Evolutionary conservation across 306 rosid species (phyloP), one percentile per base, ranked within the genome.

Genomic region (Medicago arabica): DNA sequence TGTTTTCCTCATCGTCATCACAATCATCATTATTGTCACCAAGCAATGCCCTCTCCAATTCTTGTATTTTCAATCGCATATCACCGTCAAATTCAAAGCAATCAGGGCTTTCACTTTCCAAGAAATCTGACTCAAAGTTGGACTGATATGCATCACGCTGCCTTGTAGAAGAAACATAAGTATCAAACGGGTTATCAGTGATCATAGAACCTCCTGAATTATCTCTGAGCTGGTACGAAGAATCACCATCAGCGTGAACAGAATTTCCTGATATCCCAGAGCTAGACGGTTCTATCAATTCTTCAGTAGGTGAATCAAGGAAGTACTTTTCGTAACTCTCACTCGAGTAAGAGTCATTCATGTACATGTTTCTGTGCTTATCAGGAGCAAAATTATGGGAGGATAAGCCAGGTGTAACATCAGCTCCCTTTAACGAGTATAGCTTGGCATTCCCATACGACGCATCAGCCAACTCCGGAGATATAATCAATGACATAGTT

Each of bases 271-370:
- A 88, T 53, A 85, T 43, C 49, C 88, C 82, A 53, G 96, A 88
- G 73, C 84, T 76, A 34, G 96, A 87, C 17, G 87, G 87, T 72
- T 85, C 89, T 44, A 40, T 49, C 51, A 83, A 72, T 69, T 86
- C 98, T 75, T 88, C 96, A 1, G 80, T 71, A 7, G 98, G 91
- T 34, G 92, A 94, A 79, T 90, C 92, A 18, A 69, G 90, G 79
- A 91, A 91, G 82, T 89, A 86, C 83, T 93, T 93, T 65, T 90
- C 97, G 47, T 88, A 91, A 75, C 89, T 91, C 88, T 91, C 91
- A 39, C 82, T 80, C 73, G 83, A 69, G 83, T 83, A 85, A 47
- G 97, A 82, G 73, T 91, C 96, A 63, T 90, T 73, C 55, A 70
- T 77, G 28, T 79, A 82, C 81, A 80, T 54, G 44, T 79, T 76